Conservation (phyloP, 2,329 filamentous ascomycete genomes). For the Xylaria sp. region DNA sequence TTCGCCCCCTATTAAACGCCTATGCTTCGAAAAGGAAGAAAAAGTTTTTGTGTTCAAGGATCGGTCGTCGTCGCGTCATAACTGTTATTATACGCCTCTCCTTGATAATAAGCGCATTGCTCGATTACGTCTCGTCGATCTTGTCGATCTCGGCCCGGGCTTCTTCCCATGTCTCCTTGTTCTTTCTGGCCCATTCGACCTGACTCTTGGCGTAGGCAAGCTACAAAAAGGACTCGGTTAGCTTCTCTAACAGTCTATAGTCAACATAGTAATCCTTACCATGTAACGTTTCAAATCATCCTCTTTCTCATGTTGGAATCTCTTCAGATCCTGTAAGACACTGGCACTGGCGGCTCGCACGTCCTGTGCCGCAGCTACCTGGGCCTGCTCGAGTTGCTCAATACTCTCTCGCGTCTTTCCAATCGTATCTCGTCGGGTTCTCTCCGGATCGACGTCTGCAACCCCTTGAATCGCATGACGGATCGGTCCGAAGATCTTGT, state of each 20-base stretch:
- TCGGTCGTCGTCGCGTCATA: neutral
- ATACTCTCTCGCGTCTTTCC: slow-evolving; percentile 92
- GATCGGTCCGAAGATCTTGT: slow-evolving; percentile 90
- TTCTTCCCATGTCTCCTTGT: slow-evolving; percentile 88
- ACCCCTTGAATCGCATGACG: slow-evolving; percentile 95
- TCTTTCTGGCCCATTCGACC: slow-evolving; percentile 89
- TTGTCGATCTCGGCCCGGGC: slow-evolving; percentile 81
- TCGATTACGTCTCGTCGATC: slow-evolving; percentile 59
- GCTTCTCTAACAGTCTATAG: neutral
- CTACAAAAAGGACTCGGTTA: slow-evolving; percentile 40
- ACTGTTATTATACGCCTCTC: neutral
- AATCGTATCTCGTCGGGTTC: slow-evolving; percentile 86
- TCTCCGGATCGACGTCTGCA: slow-evolving; percentile 91
- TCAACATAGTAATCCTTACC: slow-evolving; percentile 53
- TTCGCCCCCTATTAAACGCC: slow-evolving; percentile 4
- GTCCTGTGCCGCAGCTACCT: slow-evolving; percentile 81
- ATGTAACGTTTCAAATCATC: slow-evolving; percentile 91
- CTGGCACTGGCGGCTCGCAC: slow-evolving; percentile 88
- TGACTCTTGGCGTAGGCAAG: slow-evolving; percentile 89
- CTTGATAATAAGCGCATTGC: slow-evolving; percentile 2
- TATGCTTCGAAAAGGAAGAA: neutral
- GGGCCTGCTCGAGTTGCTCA: slow-evolving; percentile 79
- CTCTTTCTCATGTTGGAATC: slow-evolving; percentile 94
- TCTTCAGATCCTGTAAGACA: slow-evolving; percentile 80
- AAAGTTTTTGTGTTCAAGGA: neutral